Evolutionary conservation across 2,329 filamentous ascomycete species (phyloP), one percentile per base, ranked within the genome.

Genomic region (Phoma herbarum): DNA sequence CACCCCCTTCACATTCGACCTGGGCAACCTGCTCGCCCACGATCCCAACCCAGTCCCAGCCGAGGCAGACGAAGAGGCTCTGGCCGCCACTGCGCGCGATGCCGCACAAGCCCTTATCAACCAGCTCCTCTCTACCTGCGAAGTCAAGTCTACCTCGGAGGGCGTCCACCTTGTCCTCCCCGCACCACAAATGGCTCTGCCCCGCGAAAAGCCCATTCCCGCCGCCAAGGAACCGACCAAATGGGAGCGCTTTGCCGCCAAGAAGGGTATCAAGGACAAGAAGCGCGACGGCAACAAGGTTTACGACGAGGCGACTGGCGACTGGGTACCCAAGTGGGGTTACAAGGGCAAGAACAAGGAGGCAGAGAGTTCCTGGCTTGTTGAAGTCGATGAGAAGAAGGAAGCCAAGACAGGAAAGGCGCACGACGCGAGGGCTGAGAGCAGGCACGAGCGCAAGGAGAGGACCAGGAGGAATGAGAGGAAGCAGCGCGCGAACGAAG

Each of bases 211-310:
- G 79, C 92, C 92, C 10, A 83, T 98, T 9, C 95, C 95, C 1
- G 85, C 87, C 55, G 85, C 88, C 67, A 95, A 93, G 81, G 83
- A 89, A 57, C 90, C 90, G 67, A 98, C 94, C 59, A 97, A 93
- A 78, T 99, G 95, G 95, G 90, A 97, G 82, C 87, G 90, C 73
- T 99, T 99, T 81, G 95, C 95, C 44, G 90, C 88, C 78, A 96
- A 96, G 87, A 96, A 97, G 85, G 95, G 95, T 55, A 98, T 99
- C 81, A 91, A 90, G 82, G 88, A 88, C 79, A 96, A 93, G 86
- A 90, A 87, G 66, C 87, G 90, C 66, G 92, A 95, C 75, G 85
- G 87, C 77, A 90, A 97, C 81, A 81, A 93, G 70, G 87, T 90
- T 56, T 98, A 89, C 77, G 92, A 98, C 78, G 91, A 96, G 79